Base-by-base conservation (phyloP, 768 basidiomycete genomes). In the Termitomyces sp. region DNA sequence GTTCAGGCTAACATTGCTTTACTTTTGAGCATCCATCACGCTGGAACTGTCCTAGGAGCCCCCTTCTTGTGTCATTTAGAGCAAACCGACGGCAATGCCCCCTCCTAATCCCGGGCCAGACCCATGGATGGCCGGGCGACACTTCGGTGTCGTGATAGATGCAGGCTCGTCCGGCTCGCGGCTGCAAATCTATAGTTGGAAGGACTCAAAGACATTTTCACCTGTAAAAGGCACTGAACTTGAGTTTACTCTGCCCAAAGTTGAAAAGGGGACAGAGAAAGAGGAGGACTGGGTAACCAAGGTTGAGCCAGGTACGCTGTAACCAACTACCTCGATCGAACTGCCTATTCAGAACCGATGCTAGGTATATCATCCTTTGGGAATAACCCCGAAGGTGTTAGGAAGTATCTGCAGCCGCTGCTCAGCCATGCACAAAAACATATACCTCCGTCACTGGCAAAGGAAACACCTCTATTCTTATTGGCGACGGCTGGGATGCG, bases 401-500 rank as follows among this genome's bases (percentile, higher is more conserved):
- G 82, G 3, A 68, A 71, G 1, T 93, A 99, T 74, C 79, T 99
- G 27, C 78, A 81, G 14, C 96, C 96, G 5, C 78, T 99, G 30
- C 80, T 98, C 14, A 77, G 76, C 40, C 94, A 96, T 73, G 96
- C 96, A 1, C 77, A 85, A 33, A 77, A 85, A 4, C 83, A 91
- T 32, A 86, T 98, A 34, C 95, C 95, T 0, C 93, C 95, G 0
- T 94, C 91, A 5, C 79, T 93, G 49, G 88, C 95, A 64, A 70
- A 80, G 5, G 81, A 87, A 24, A 99, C 97, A 0, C 95, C 97
- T 1, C 73, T 99, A 4, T 98, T 98, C 73, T 79, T 99, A 26
- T 83, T 98, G 27, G 97, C 97, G 1, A 98, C 96, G 0, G 96
- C 97, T 2, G 97, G 97, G 10, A 98, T 98, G 97, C 91, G 96